A percentile compares a stretch with the other conserved stretches of the same genome.
Conservation (phyloP, 2,329 filamentous ascomycete genomes). For the Colletotrichum sp. region DNA sequence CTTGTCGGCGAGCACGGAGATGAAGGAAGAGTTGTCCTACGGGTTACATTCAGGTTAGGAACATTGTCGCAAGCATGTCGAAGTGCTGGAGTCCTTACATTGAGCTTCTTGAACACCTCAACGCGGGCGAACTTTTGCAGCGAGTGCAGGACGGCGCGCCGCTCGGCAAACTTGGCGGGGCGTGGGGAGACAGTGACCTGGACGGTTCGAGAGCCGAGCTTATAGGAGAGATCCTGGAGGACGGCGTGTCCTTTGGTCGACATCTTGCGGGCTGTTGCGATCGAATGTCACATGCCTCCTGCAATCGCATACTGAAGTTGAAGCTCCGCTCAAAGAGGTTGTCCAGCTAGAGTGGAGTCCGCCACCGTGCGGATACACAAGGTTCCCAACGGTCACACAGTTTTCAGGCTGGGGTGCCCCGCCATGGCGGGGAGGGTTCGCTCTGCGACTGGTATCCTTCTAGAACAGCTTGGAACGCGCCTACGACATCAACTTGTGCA, state of each 20-base stretch:
- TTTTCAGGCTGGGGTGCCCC: conserved; percentile 7
- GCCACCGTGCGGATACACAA: background rate
- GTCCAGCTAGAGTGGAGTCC: conserved; percentile 10
- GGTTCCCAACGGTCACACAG: background rate
- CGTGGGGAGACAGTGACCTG: conserved; percentile 56
- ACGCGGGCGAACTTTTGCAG: conserved; percentile 54
- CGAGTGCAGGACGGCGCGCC: conserved; percentile 57
- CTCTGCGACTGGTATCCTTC: conserved; percentile 3
- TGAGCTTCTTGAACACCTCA: conserved; percentile 56
- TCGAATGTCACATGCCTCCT: background rate
- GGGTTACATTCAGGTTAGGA: conserved; percentile 22
- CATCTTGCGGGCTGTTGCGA: background rate
- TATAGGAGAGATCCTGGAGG: conserved; percentile 4
- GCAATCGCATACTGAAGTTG: background rate
- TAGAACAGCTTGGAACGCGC: conserved; percentile 20
- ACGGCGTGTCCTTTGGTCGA: conserved; percentile 1
- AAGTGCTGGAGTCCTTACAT: conserved; percentile 27
- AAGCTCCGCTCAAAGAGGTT: background rate
- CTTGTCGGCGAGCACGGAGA: conserved; percentile 49
- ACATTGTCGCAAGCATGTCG: background rate
- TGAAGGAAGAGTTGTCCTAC: conserved; percentile 53
- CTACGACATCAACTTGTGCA: background rate
- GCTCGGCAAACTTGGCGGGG: conserved; percentile 56
- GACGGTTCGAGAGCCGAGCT: conserved; percentile 39
- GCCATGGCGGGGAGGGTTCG: conserved; percentile 12